Evolutionary conservation across 257 asterid genomes (phyloP), one percentile per base, ranked within the genome.

Genomic region (Oldenlandia corymbosa): DNA sequence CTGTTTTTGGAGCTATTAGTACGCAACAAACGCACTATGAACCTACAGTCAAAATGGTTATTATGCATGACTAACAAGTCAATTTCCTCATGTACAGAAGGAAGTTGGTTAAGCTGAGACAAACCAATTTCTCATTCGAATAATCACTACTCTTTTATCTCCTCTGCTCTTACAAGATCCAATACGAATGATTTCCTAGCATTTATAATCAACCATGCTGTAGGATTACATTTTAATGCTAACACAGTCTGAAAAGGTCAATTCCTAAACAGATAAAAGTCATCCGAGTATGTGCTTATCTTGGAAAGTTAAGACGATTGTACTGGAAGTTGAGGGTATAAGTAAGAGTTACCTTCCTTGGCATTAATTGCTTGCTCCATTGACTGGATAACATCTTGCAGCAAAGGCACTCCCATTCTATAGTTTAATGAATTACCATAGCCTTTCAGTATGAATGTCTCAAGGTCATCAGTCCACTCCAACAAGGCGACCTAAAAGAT

Each of bases 381-480:
- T 4, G 99, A 87, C 77, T 73, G 87, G 68, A 93, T 67, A 59
- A 93, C 94, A 83, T 93, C 97, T 72, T 73, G 80, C 65, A 90
- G 96, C 78, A 93, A 80, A 24, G 97, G 95, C 71, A 85, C 95
- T 65, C 97, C 97, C 99, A 93, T 93, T 58, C 77, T 83, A 69
- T 93, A 90, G 72, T 93, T 93, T 66, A 93, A 75, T 37, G 95
- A 75, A 80, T 90, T 85, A 69, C 97, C 99, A 70, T 93, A 90
- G 60, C 97, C 97, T 77, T 87, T 93, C 62, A 85, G 72, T 51
- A 90, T 70, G 78, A 93, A 93, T 57, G 84, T 78, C 82, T 90
- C 96, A 78, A 93, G 73, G 74, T 93, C 97, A 78, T 93, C 97
- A 23, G 96, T 58, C 97, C 97, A 93, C 83, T 90, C 97, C 82